Conservation (phyloP, 176 grass and related monocot genomes). For the Thinopyrum elongatum region DNA sequence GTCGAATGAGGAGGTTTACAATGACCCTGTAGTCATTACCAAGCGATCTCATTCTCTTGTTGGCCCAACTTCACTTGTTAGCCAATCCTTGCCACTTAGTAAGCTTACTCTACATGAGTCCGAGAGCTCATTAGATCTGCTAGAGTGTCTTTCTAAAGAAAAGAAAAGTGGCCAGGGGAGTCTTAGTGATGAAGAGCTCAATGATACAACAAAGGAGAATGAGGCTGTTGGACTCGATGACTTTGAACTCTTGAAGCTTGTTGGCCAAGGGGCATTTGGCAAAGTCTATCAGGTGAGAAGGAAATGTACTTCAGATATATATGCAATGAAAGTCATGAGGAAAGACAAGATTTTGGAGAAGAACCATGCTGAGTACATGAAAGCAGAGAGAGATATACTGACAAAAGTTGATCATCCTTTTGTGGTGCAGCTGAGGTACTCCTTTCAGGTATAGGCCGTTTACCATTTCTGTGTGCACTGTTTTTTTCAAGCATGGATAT, state of each 20-base stretch:
- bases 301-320: conserved; percentile 95
- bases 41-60: conserved; percentile 96
- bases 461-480: conserved; percentile 14
- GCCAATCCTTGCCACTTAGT: conserved; percentile 68
- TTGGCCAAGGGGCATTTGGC: conserved; percentile 96
- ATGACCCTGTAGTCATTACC: conserved; percentile 74
- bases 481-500: conserved; percentile 14
- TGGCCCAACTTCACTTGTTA: conserved; percentile 72
- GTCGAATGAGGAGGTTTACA: conserved; percentile 61
- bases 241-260: conserved; percentile 94
- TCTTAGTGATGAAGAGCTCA: conserved; percentile 44
- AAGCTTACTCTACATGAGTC: conserved; percentile 67
- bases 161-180: conserved; percentile 35
- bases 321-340: conserved; percentile 99
- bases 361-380: conserved; percentile 99
- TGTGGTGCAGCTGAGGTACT: conserved; percentile 93
- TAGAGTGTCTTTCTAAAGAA: conserved; percentile 63
- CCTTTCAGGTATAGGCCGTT: conserved; percentile 80
- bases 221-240: conserved; percentile 75
- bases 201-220: conserved; percentile 43
- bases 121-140: conserved; percentile 63
- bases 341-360: conserved; percentile 99
- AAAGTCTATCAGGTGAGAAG: conserved; percentile 96
- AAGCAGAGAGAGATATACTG: conserved; percentile 96
- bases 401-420: conserved; percentile 99